Percentiles rank a stretch among this genome's conserved stretches.
Conservation (phyloP, 1,284 basidiomycete species). For the Butyriboletus appendiculatus region DNA sequence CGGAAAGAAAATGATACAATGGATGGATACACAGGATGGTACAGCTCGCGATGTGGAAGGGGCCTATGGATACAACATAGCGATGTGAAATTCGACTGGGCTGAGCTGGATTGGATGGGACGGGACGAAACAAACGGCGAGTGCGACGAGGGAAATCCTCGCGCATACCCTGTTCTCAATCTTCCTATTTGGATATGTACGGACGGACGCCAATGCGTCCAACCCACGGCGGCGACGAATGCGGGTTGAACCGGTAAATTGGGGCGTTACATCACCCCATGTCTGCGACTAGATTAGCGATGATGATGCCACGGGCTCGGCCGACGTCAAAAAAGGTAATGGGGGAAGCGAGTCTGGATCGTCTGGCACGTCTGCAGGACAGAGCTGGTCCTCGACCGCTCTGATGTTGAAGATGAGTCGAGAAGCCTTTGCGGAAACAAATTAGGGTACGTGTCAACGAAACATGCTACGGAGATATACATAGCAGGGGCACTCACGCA, state of each 20-base stretch:
- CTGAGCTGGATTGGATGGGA: background rate
- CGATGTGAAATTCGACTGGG: background rate
- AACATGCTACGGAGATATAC: background rate
- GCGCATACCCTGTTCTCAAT: too few species aligned
- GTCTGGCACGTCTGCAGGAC: conserved; percentile 6
- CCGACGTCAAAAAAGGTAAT: background rate
- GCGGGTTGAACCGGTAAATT: too few species aligned
- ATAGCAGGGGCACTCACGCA: conserved; percentile 15
- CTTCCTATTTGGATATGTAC: background rate
- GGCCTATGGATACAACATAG: background rate
- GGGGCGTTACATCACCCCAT: background rate
- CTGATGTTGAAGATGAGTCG: conserved; percentile 27
- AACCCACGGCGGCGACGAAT: background rate
- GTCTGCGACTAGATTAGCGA: conserved; percentile 4
- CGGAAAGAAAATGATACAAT: too few species aligned
- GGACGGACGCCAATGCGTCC: too few species aligned
- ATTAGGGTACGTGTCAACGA: background rate
- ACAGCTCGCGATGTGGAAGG: background rate
- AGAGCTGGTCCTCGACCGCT: background rate
- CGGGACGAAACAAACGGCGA: background rate
- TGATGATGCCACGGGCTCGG: conserved; percentile 9
- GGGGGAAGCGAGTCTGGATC: conserved; percentile 6
- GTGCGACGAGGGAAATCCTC: too few species aligned
- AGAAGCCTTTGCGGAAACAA: conserved; percentile 19
- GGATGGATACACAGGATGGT: background rate